Percentiles rank a stretch among this genome's conserved stretches.
Conservation (phyloP, 176 grass and related monocot genomes). For the Zizania latifolia region DNA sequence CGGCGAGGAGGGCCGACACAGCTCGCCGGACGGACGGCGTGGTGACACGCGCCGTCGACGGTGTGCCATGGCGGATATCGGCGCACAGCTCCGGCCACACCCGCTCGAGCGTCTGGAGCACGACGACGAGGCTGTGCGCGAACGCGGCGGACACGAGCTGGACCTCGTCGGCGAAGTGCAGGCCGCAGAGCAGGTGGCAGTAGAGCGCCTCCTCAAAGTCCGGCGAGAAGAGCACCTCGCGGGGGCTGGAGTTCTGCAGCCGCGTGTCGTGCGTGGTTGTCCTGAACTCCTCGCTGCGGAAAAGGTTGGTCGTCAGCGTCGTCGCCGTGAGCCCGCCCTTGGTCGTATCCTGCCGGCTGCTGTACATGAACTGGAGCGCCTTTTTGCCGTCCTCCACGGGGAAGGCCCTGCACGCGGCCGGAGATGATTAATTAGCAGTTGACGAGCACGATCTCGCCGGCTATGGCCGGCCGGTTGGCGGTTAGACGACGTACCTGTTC, state of each 20-base stretch:
- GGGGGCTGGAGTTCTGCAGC: constrained; percentile 57
- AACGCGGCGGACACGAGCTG: constrained; percentile 70
- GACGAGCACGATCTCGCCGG: neutral
- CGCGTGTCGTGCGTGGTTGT: constrained; percentile 53
- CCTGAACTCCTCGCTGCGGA: constrained; percentile 57
- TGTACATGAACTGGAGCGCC: constrained; percentile 89
- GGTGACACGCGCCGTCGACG: constrained; percentile 44
- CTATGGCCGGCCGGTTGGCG: too few species aligned
- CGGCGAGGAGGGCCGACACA: constrained; percentile 41
- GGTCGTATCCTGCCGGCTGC: constrained; percentile 69
- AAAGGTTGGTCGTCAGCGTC: constrained; percentile 77
- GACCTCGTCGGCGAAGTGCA: constrained; percentile 51
- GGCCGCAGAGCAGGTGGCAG: constrained; percentile 87
- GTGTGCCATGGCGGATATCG: constrained; percentile 55
- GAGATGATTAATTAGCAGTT: neutral
- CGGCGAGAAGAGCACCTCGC: constrained; percentile 62
- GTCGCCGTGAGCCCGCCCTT: constrained; percentile 62
- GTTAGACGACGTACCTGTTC: constrained; percentile 57
- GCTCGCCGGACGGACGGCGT: constrained; percentile 42
- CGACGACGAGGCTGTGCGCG: constrained; percentile 76
- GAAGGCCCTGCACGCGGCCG: constrained; percentile 49
- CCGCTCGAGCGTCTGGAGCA: constrained; percentile 71
- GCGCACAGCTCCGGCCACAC: constrained; percentile 68
- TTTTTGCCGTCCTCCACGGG: constrained; percentile 61
- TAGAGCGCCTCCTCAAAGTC: constrained; percentile 77